A percentile compares a stretch with the other conserved stretches of the same genome.
Conservation (phyloP, 495 filamentous ascomycete species). For the Hyaloscypha variabilis region DNA sequence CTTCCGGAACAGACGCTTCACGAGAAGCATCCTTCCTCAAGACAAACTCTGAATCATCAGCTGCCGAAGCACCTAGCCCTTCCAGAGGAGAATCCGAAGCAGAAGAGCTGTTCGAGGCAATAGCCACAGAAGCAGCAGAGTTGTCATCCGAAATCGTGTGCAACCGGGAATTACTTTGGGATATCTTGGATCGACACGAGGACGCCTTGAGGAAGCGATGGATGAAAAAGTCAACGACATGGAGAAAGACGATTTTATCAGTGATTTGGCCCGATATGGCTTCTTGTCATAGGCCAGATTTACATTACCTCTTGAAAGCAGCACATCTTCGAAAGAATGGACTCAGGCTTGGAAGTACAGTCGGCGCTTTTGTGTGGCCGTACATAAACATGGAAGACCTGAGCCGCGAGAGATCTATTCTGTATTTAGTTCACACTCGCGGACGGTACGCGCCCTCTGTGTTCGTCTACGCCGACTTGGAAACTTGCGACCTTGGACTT, state of each 20-base stretch:
- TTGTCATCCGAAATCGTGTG: constrained; percentile 25
- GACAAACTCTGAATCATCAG: too few relatives aligned
- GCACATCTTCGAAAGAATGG: not conserved
- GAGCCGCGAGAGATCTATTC: constrained; percentile 39
- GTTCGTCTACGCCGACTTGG: constrained; percentile 12
- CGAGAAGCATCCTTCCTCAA: too few relatives aligned
- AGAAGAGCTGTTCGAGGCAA: not conserved
- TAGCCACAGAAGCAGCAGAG: constrained; percentile 14
- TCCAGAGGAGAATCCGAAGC: not conserved
- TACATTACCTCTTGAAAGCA: not conserved
- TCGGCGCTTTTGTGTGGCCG: constrained; percentile 49
- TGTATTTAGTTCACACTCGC: constrained; percentile 52
- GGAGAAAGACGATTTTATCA: constrained; percentile 38
- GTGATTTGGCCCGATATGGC: constrained; percentile 22
- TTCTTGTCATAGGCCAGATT: not conserved
- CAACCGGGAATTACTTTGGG: constrained; percentile 29
- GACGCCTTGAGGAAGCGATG: constrained; percentile 43
- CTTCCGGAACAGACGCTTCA: too few relatives aligned
- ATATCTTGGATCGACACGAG: constrained; percentile 43
- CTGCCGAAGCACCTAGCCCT: too few relatives aligned
- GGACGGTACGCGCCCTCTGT: constrained; percentile 43
- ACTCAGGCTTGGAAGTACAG: constrained; percentile 12
- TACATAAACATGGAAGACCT: constrained; percentile 63
- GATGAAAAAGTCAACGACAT: constrained; percentile 41
- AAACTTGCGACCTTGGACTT: constrained; percentile 21